Evolutionary conservation across 371 early-diverging fungal genomes (phyloP).

Genomic region (Lichtheimia hyalospora): DNA sequence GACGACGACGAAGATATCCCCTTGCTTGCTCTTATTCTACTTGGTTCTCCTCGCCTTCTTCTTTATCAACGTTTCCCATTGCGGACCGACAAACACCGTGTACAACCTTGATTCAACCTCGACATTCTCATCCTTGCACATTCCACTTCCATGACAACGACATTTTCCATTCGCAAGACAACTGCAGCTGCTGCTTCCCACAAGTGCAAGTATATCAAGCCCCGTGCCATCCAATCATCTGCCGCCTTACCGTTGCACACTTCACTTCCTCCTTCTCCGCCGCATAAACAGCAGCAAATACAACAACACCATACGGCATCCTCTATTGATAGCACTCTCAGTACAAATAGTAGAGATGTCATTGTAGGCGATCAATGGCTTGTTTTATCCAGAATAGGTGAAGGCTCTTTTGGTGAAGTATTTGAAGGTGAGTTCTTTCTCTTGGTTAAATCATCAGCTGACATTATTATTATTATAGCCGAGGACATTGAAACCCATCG

Average conservation of each 20-base stretch:
- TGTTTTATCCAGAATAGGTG: constrained; percentile 58
- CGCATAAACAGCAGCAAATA: constrained; percentile 14
- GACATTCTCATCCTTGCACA: not conserved
- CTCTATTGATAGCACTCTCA: constrained; percentile 28
- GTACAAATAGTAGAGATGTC: constrained; percentile 31
- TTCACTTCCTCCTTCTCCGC: constrained; percentile 20
- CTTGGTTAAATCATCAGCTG: constrained; percentile 2
- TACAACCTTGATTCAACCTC: not conserved
- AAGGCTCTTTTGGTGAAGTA: constrained; percentile 66
- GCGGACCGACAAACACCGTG: not conserved
- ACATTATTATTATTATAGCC: constrained; percentile 23
- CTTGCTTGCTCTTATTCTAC: not conserved
- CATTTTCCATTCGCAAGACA: constrained; percentile 12
- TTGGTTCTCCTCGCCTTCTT: not conserved
- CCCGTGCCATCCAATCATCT: constrained; percentile 15
- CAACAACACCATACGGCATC: constrained; percentile 8
- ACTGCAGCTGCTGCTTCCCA: constrained; percentile 1
- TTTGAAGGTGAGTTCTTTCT: constrained; percentile 50
- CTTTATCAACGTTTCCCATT: not conserved
- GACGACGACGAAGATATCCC: not conserved
- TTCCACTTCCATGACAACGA: constrained; percentile 16
- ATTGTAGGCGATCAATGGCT: constrained; percentile 59
- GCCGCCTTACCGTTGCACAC: constrained; percentile 10
- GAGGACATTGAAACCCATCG: constrained; percentile 45
- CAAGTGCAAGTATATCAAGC: constrained; percentile 10